Evolutionary conservation across 148 eudicot genomes (phyloP).

Genomic region (Vaccinium corymbosum): DNA sequence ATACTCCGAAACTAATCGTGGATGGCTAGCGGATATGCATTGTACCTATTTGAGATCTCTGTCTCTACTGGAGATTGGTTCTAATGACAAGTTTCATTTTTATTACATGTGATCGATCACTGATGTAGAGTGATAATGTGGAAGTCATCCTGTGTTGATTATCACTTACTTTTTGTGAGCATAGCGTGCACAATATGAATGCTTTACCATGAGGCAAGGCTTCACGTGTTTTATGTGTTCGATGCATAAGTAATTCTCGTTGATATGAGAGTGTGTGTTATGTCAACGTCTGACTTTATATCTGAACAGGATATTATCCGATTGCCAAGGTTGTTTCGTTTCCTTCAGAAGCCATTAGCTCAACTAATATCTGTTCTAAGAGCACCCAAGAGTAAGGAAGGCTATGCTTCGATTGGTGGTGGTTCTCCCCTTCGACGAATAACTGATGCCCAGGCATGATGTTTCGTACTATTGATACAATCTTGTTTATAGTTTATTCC

Average conservation of each 20-base stretch:
- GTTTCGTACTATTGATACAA: neutral
- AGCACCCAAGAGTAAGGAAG: constrained; percentile 99
- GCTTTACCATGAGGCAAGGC: neutral
- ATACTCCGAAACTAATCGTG: neutral
- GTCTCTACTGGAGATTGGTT: neutral
- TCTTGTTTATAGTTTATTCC: constrained; percentile 1
- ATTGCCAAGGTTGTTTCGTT: constrained; percentile 82
- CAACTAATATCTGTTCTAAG: constrained; percentile 85
- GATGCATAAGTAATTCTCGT: neutral
- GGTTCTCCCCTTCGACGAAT: constrained; percentile 94
- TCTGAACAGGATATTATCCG: constrained; percentile 89
- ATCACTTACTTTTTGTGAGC: neutral
- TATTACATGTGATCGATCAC: neutral
- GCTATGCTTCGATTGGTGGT: constrained; percentile 98
- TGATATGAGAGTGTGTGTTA: neutral
- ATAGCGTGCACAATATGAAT: neutral
- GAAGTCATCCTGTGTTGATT: neutral
- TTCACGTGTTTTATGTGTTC: constrained; percentile 8
- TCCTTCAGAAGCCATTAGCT: constrained; percentile 94
- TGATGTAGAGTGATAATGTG: neutral
- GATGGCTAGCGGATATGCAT: neutral
- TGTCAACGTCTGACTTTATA: constrained; percentile 22
- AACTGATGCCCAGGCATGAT: constrained; percentile 91
- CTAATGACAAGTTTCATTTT: neutral
- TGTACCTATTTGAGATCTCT: neutral